Conservation (phyloP, 306 rosid species). For the Chamaecrista fasciculata region DNA sequence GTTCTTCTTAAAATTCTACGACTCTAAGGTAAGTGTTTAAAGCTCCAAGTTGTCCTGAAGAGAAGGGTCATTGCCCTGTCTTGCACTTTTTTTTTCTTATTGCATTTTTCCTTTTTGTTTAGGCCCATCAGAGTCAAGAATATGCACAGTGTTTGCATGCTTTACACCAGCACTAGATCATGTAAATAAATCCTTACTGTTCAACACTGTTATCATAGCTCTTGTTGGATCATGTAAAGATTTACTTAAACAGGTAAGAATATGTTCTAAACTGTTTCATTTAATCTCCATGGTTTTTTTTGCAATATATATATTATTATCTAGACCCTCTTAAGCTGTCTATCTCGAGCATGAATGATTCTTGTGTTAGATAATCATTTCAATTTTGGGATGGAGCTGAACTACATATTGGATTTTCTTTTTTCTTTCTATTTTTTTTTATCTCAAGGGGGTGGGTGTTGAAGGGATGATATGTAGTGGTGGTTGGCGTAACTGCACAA, state of each 20-base stretch:
- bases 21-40: conserved; percentile 72
- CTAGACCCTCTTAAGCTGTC: neutral
- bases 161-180: conserved; percentile 85
- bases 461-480: no score
- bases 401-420: no score
- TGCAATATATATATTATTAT: neutral
- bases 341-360: neutral
- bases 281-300: neutral
- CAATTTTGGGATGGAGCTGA: conserved; percentile 10
- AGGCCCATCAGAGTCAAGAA: conserved; percentile 78
- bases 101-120: conserved; percentile 71
- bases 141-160: conserved; percentile 88
- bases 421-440: no score
- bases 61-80: conserved; percentile 26
- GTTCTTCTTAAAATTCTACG: conserved; percentile 79
- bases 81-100: conserved; percentile 41
- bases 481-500: no score
- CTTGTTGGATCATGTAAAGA: conserved; percentile 59
- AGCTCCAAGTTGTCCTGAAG: conserved; percentile 26
- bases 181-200: conserved; percentile 51
- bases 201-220: conserved; percentile 26
- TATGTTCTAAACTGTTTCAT: conserved; percentile 13
- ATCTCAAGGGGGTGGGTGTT: no score
- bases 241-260: conserved; percentile 69
- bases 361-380: neutral